Evolutionary conservation across 2,329 filamentous ascomycete species (phyloP).

Genomic region (Leptographium procerum): DNA sequence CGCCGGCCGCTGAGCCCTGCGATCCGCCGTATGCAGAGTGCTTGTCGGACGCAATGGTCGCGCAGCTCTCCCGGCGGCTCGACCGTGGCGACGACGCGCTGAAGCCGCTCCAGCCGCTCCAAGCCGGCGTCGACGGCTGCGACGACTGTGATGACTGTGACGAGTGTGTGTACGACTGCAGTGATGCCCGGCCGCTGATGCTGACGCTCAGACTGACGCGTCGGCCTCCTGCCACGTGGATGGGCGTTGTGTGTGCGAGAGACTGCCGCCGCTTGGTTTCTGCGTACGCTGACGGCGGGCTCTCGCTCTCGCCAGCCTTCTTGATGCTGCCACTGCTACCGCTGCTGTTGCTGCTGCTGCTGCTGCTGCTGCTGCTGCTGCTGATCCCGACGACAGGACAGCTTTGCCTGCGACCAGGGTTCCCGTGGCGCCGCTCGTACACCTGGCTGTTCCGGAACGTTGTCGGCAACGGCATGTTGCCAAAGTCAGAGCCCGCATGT

Average conservation of each 20-base stretch:
- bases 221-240: no score
- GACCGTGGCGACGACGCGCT: background rate
- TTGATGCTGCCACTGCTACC: no score
- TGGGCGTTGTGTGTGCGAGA: no score
- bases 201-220: no score
- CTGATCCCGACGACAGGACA: background rate
- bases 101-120: background rate
- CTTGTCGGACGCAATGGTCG: background rate
- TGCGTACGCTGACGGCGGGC: no score
- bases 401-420: background rate
- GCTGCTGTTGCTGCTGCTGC: no score
- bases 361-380: no score
- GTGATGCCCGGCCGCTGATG: background rate
- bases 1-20: background rate
- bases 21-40: background rate
- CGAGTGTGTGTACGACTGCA: no score
- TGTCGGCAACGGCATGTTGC: background rate
- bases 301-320: no score
- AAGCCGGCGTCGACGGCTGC: background rate
- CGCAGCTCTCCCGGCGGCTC: background rate
- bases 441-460: background rate
- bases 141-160: background rate
- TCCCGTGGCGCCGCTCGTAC: background rate
- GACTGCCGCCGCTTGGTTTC: no score
- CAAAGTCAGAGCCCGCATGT: background rate